Conservation (phyloP, 768 basidiomycete species). For the Pisolithus tinctorius region DNA sequence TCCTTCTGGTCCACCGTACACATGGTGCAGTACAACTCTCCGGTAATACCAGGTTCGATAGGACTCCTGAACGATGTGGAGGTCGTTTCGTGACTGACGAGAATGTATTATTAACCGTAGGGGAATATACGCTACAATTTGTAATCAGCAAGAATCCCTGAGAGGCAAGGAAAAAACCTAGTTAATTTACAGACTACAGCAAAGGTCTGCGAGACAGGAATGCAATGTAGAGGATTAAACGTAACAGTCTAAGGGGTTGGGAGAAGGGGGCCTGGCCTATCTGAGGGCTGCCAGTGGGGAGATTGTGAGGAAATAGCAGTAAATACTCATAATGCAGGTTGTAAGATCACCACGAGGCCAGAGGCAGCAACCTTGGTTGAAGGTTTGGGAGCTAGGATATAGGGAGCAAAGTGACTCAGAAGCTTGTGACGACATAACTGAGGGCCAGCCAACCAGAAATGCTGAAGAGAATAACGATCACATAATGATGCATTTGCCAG, state of each 20-base stretch:
- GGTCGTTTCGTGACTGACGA: constrained; percentile 1
- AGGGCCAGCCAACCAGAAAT: constrained; percentile 2
- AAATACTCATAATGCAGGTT: constrained; percentile 33
- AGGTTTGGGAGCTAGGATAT: constrained; percentile 24
- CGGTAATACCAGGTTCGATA: no score
- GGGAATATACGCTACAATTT: constrained; percentile 29
- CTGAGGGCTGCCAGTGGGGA: constrained; percentile 7
- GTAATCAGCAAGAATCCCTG: constrained; percentile 20
- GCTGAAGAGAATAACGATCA: constrained; percentile 24
- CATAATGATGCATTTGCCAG: constrained; percentile 49
- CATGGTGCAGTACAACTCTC: no score
- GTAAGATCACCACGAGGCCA: constrained; percentile 23
- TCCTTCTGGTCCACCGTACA: no score
- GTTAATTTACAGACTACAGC: constrained; percentile 31
- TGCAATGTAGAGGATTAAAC: constrained; percentile 22
- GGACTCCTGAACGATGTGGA: background rate
- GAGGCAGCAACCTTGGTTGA: constrained; percentile 13
- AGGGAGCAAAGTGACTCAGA: constrained; percentile 24
- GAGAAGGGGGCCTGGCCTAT: constrained; percentile 8
- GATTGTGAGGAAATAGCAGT: constrained; percentile 14
- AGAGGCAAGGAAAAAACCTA: constrained; percentile 8
- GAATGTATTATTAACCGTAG: constrained; percentile 30
- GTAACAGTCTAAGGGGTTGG: constrained; percentile 25
- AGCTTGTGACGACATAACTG: constrained; percentile 15
- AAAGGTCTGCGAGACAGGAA: constrained; percentile 17